Evolutionary conservation across 2,329 filamentous ascomycete genomes (phyloP).

Genomic region (Gyromitra esculenta): DNA sequence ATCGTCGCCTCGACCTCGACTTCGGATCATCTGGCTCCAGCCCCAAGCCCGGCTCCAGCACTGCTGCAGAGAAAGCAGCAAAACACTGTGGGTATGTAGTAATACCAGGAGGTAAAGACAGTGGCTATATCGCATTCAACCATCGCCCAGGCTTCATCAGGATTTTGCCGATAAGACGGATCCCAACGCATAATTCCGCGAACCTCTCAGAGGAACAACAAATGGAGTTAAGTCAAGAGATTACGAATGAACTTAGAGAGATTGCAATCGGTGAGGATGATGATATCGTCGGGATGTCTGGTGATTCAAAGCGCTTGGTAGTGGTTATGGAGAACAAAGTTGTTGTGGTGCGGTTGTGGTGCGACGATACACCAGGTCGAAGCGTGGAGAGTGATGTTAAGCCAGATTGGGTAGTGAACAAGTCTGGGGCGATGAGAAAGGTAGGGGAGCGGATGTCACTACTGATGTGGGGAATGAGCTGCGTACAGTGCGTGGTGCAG

Average conservation of each 20-base stretch:
- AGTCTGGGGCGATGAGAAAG: constrained; percentile 22
- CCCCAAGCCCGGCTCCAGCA: background rate
- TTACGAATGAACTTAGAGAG: constrained; percentile 33
- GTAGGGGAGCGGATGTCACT: constrained; percentile 17
- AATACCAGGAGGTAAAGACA: constrained; percentile 26
- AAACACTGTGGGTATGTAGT: constrained; percentile 49
- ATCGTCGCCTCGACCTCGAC: constrained; percentile 23
- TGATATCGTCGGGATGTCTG: constrained; percentile 50
- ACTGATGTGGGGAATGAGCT: constrained; percentile 16
- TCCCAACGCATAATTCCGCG: constrained; percentile 29
- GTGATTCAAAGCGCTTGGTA: constrained; percentile 34
- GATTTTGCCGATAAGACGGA: constrained; percentile 42
- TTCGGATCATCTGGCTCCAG: background rate
- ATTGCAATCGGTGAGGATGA: constrained; percentile 47
- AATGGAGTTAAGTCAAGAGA: constrained; percentile 19
- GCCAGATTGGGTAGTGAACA: constrained; percentile 40
- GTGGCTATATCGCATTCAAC: constrained; percentile 50
- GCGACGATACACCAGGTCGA: constrained; percentile 27
- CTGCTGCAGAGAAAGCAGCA: background rate
- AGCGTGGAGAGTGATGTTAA: constrained; percentile 30
- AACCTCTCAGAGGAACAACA: constrained; percentile 34
- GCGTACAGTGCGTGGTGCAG: constrained; percentile 35
- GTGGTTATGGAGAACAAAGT: constrained; percentile 46
- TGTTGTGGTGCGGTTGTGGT: constrained; percentile 48
- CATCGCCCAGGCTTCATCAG: constrained; percentile 47